Evolutionary conservation across 148 eudicot genomes (phyloP).

Genomic region (Nepenthes gracilis): DNA sequence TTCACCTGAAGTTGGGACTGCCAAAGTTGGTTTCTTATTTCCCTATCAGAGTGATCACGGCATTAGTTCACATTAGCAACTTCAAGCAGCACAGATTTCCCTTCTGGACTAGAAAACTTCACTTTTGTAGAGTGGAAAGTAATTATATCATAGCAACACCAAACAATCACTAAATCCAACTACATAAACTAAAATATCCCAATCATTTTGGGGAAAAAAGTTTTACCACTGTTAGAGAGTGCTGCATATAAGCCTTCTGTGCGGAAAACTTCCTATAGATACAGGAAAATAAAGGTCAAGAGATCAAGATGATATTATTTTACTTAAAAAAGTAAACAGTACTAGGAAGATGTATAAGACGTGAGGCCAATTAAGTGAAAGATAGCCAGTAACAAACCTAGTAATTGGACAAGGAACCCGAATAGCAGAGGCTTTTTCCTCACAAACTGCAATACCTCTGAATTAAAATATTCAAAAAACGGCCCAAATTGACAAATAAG

Average conservation of each 20-base stretch:
- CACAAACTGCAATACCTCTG: conserved; percentile 33
- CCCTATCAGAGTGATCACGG: conserved; percentile 21
- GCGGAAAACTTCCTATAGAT: conserved; percentile 54
- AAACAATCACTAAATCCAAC: not conserved
- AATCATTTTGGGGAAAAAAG: not conserved
- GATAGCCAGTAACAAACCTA: conserved; percentile 28
- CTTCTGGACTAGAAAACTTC: not conserved
- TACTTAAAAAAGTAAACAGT: not conserved
- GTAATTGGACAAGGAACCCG: conserved; percentile 59
- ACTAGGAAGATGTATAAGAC: not conserved
- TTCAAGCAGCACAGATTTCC: not conserved
- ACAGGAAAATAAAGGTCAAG: conserved; percentile 7
- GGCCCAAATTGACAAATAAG: conserved; percentile 7
- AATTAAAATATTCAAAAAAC: conserved; percentile 3
- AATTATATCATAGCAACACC: not conserved
- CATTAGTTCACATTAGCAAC: not conserved
- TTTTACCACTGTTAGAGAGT: conserved; percentile 34
- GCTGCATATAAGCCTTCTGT: conserved; percentile 31
- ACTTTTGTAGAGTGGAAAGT: not conserved
- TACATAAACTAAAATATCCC: not conserved
- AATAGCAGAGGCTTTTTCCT: conserved; percentile 17
- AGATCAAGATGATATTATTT: not conserved
- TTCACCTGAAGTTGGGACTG: conserved; percentile 15
- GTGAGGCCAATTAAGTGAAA: not conserved
- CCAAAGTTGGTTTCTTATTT: conserved; percentile 17